Percentiles rank a stretch among this genome's conserved stretches.
phyloP scores from a whole-genome alignment of 192 early-diverging fungal genomes.

The Coemansia sp. region DNA sequence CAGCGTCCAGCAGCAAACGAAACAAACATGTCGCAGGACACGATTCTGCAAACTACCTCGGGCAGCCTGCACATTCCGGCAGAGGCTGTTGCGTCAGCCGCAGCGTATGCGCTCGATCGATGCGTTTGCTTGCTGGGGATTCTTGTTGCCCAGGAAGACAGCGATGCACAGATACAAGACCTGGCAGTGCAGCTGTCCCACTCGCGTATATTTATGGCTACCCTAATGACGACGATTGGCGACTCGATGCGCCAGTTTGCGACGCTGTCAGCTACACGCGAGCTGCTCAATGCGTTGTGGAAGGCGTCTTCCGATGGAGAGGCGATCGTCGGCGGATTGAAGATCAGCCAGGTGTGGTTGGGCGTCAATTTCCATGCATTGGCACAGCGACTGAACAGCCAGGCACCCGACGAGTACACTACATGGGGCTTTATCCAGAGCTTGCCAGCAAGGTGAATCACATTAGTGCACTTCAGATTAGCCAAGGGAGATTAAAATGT shows the following conservation, averaged over 20 bases:
- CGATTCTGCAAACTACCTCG: conserved; percentile 31
- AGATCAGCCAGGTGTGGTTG: conserved; percentile 19
- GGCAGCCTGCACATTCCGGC: conserved; percentile 25
- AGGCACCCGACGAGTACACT: conserved; percentile 35
- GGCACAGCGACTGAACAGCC: conserved; percentile 35
- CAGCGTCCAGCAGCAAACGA: conserved; percentile 27
- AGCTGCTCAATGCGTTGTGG: conserved; percentile 42
- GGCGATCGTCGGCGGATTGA: conserved; percentile 9
- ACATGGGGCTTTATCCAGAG: conserved; percentile 27
- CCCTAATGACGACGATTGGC: conserved; percentile 34
- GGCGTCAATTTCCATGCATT: conserved; percentile 35
- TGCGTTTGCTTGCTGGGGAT: conserved; percentile 29
- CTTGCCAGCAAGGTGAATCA: conserved; percentile 5
- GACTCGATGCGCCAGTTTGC: conserved; percentile 47
- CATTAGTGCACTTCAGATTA: background rate
- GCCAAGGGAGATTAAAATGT: background rate
- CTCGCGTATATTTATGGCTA: conserved; percentile 29
- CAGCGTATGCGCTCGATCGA: conserved; percentile 43
- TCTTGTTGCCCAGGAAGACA: conserved; percentile 5
- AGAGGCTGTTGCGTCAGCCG: conserved; percentile 30
- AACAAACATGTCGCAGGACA: conserved; percentile 13
- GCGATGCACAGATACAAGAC: background rate
- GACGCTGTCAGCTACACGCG: conserved; percentile 23
- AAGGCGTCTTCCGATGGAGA: conserved; percentile 13
- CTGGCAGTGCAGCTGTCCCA: conserved; percentile 21